These are phyloP conservation scores for Juglanconis juglandina DNA, from an alignment of 2,329 filamentous ascomycete genomes.

Conservation along the genomic window DNA sequence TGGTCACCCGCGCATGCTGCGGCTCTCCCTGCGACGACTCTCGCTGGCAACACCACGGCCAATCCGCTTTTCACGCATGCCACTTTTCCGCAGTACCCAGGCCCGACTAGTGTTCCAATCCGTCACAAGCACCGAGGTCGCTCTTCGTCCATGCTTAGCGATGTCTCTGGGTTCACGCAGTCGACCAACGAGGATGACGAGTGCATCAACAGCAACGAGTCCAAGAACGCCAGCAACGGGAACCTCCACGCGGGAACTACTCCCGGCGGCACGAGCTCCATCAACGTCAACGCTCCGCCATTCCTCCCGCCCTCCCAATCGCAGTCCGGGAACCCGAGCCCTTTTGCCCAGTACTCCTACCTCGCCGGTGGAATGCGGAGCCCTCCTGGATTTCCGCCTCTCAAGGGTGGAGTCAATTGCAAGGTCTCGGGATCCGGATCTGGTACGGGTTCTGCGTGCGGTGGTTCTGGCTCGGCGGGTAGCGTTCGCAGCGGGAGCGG, in stretches of 20 bases:
- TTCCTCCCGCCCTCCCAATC: conserved; percentile 19
- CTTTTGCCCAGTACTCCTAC: conserved; percentile 16
- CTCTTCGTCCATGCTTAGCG: conserved; percentile 65
- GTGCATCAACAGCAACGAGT: conserved; percentile 19
- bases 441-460: conserved; percentile 15
- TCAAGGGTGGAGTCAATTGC: conserved; percentile 20
- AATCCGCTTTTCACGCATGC: conserved; percentile 34
- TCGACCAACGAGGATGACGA: conserved; percentile 53
- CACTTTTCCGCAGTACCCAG: conserved; percentile 31
- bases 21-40: conserved; percentile 9
- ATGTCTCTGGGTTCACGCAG: conserved; percentile 65
- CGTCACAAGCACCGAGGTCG: conserved; percentile 49
- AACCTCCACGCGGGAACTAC: conserved; percentile 4
- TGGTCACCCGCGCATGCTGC: conserved; percentile 16
- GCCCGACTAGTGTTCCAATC: conserved; percentile 30
- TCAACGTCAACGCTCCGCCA: conserved; percentile 23
- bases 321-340: conserved; percentile 10
- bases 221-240: conserved; percentile 20
- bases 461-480: conserved; percentile 22
- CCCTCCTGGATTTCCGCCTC: conserved; percentile 14
- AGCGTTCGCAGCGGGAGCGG: conserved; percentile 37
- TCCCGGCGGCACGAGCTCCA: conserved; percentile 18
- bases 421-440: conserved; percentile 7
- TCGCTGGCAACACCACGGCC: conserved; percentile 26
- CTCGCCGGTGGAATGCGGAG: conserved; percentile 12